Percentiles rank a stretch among this genome's conserved stretches.
These are phyloP conservation scores for Trichoderma harzianum DNA, from an alignment of 2,329 filamentous ascomycete genomes.

Conservation along the genomic window DNA sequence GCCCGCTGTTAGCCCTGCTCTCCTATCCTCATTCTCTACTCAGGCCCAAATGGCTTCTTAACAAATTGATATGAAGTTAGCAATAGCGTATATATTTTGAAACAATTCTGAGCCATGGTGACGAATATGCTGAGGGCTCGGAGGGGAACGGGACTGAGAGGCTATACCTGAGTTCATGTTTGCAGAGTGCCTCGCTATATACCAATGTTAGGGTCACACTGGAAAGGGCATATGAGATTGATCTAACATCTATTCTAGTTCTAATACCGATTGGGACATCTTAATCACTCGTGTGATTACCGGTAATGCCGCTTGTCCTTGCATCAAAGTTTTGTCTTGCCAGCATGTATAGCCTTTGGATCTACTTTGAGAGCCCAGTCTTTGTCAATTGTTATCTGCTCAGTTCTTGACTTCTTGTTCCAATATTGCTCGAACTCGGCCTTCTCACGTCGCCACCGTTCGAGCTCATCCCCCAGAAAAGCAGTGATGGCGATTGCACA, in stretches of 20 bases:
- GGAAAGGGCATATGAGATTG: background rate
- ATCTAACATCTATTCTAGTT: background rate
- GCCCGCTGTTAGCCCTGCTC: background rate
- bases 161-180: background rate
- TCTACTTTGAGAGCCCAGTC: background rate
- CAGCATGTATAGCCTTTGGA: background rate
- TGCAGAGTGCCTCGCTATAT: background rate
- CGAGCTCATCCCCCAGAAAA: background rate
- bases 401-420: background rate
- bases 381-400: background rate
- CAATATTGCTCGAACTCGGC: background rate
- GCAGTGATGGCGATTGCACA: background rate
- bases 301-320: background rate
- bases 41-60: background rate
- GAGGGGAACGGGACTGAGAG: no score
- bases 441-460: background rate
- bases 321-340: background rate
- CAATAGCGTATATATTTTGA: background rate
- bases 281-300: fast-evolving
- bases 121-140: no score
- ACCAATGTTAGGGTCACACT: background rate
- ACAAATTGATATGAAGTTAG: background rate
- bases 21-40: background rate
- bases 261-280: background rate
- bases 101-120: background rate